phyloP scores from a whole-genome alignment of 2,329 filamentous ascomycete genomes.

The Cladophialophora chaetospira region DNA sequence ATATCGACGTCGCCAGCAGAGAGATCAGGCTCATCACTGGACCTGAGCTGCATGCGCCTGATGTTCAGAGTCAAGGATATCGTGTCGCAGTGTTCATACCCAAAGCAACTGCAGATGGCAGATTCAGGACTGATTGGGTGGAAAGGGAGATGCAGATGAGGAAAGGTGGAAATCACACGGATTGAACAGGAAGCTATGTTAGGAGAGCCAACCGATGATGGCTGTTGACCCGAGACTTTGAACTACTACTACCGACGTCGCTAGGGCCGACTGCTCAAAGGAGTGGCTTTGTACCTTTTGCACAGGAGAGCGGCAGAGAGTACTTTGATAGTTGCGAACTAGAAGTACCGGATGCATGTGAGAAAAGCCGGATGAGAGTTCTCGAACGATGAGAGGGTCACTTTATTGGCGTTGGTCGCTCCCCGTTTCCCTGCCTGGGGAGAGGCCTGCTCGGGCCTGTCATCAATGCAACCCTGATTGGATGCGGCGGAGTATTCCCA shows the following conservation, averaged over 20 bases:
- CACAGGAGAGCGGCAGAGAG: background rate
- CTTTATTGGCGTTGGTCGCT: background rate
- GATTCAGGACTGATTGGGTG: conserved; percentile 24
- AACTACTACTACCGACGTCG: background rate
- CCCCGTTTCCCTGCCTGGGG: background rate
- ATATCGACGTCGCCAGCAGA: conserved; percentile 20
- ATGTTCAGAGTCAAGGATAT: conserved; percentile 9
- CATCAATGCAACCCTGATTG: conserved; percentile 17
- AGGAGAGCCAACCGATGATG: background rate
- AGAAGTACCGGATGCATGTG: background rate
- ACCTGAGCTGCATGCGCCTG: conserved; percentile 5
- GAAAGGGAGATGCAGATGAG: conserved; percentile 16
- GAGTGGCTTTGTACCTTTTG: background rate
- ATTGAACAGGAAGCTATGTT: background rate
- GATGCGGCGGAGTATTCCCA: conserved; percentile 11
- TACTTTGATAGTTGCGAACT: background rate
- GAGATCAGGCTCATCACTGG: conserved; percentile 16
- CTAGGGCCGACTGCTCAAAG: background rate
- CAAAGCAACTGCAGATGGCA: conserved; percentile 25
- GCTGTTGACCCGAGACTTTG: background rate
- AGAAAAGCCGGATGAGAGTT: background rate
- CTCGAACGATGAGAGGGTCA: background rate
- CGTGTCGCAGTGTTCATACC: conserved; percentile 24
- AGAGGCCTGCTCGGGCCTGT: background rate
- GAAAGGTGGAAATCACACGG: background rate